Conservation (phyloP, 1,284 basidiomycete species). For the Lentinus polychrous region DNA sequence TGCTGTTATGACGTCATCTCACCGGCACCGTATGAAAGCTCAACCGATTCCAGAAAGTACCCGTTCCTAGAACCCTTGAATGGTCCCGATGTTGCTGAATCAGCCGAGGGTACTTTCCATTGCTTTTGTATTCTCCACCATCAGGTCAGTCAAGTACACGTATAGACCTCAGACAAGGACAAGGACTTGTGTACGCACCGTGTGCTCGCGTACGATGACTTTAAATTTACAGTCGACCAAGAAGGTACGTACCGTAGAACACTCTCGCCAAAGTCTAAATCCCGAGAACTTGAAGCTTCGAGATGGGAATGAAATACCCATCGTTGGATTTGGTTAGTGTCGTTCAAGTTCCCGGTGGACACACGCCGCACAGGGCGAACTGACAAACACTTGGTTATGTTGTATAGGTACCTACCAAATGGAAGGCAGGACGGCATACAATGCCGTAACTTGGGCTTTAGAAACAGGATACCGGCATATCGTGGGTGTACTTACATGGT, state of each 20-base stretch:
- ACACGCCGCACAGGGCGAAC: background rate
- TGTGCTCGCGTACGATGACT: constrained; percentile 1
- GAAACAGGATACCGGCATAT: constrained; percentile 58
- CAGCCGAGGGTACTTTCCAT: too few species aligned
- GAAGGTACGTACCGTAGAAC: constrained; percentile 7
- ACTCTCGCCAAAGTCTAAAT: background rate
- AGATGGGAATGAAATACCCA: constrained; percentile 58
- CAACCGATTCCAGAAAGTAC: too few species aligned
- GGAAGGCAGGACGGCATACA: constrained; percentile 47
- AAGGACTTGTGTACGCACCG: too few species aligned
- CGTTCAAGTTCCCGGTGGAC: constrained; percentile 2
- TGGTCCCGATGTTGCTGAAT: too few species aligned
- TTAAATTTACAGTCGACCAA: constrained; percentile 12
- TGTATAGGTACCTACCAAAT: constrained; percentile 60
- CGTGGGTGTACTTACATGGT: constrained; percentile 33
- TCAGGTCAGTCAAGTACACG: too few species aligned
- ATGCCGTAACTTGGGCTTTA: constrained; percentile 48
- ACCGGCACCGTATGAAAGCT: too few species aligned
- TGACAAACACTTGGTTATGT: background rate
- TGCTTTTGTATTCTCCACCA: too few species aligned
- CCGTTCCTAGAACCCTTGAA: too few species aligned
- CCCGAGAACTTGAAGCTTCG: constrained; percentile 32
- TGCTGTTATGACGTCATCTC: too few species aligned
- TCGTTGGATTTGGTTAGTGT: constrained; percentile 54
- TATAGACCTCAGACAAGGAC: too few species aligned